Conservation (phyloP, 129 eudicot species). For the Saposhnikovia divaricata region DNA sequence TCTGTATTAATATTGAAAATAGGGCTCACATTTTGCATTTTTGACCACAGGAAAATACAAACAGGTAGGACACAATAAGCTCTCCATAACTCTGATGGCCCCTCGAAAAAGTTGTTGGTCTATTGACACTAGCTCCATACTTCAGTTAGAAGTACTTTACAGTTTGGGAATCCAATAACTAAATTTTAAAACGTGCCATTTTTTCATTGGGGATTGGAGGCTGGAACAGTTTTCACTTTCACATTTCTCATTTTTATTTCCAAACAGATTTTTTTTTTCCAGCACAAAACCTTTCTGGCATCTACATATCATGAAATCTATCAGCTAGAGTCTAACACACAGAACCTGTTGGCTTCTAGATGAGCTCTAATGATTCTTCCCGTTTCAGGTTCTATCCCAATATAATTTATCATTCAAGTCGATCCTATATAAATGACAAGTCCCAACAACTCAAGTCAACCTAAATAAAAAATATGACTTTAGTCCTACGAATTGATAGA, state of each 20-base stretch:
- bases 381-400: not conserved
- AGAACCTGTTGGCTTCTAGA: not conserved
- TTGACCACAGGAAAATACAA: not conserved
- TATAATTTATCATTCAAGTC: not conserved
- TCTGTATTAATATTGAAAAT: not conserved
- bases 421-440: not conserved
- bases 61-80: not conserved
- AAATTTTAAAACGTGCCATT: too few species aligned
- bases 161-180: not conserved
- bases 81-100: not conserved
- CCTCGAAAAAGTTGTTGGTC: too few species aligned
- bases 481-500: not conserved
- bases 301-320: not conserved
- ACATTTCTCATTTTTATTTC: not conserved
- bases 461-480: not conserved
- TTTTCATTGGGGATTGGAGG: not conserved
- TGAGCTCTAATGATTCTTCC: not conserved
- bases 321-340: not conserved
- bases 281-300: not conserved
- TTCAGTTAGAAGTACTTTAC: not conserved
- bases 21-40: not conserved
- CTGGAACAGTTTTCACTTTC: not conserved
- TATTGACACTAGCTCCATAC: not conserved
- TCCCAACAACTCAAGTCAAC: not conserved
- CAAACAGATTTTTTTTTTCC: not conserved